Conservation (phyloP, 352 stramenopile genomes). For the Globisporangium nodosum region DNA sequence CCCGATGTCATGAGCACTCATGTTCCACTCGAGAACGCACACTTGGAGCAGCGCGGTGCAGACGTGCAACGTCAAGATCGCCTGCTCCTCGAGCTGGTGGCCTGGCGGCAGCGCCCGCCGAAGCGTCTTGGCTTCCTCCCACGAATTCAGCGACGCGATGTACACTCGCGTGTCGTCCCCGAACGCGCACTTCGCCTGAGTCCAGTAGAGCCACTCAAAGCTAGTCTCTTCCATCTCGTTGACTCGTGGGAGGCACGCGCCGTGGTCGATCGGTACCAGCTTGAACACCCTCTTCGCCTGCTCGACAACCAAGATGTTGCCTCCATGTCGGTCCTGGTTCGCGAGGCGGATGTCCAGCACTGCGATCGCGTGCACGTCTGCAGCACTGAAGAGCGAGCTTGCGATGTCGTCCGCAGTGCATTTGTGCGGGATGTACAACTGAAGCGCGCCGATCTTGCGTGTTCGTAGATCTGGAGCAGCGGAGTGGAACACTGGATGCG, state of each 20-base stretch:
- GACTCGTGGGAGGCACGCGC: slow-evolving; percentile 53
- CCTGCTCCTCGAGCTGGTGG: slow-evolving; percentile 29
- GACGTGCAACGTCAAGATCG: slow-evolving; percentile 39
- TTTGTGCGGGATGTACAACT: slow-evolving; percentile 58
- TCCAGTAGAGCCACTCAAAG: slow-evolving; percentile 70
- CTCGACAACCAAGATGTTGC: slow-evolving; percentile 61
- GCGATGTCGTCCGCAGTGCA: slow-evolving; percentile 60
- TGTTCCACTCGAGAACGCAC: slow-evolving; percentile 32
- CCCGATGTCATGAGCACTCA: slow-evolving; percentile 51
- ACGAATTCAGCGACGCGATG: slow-evolving; percentile 34
- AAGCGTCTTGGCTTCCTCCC: slow-evolving; percentile 28
- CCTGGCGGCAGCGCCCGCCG: slow-evolving; percentile 14
- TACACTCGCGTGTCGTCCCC: slow-evolving; percentile 17
- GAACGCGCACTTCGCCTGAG: slow-evolving; percentile 53
- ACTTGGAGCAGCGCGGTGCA: slow-evolving; percentile 49
- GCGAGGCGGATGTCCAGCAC: slow-evolving; percentile 75
- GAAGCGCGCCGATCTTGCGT: slow-evolving; percentile 43
- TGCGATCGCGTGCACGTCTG: slow-evolving; percentile 64
- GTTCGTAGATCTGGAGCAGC: slow-evolving; percentile 1
- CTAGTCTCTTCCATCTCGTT: slow-evolving; percentile 44
- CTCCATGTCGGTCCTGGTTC: slow-evolving; percentile 77
- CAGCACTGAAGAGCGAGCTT: slow-evolving; percentile 27
- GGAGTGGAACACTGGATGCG: slow-evolving; percentile 36
- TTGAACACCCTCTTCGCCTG: slow-evolving; percentile 20
- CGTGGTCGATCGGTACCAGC: slow-evolving; percentile 75